Evolutionary conservation across 257 asterid species (phyloP), one percentile per base, ranked within the genome.

Genomic region (Orobanche coerulescens): DNA sequence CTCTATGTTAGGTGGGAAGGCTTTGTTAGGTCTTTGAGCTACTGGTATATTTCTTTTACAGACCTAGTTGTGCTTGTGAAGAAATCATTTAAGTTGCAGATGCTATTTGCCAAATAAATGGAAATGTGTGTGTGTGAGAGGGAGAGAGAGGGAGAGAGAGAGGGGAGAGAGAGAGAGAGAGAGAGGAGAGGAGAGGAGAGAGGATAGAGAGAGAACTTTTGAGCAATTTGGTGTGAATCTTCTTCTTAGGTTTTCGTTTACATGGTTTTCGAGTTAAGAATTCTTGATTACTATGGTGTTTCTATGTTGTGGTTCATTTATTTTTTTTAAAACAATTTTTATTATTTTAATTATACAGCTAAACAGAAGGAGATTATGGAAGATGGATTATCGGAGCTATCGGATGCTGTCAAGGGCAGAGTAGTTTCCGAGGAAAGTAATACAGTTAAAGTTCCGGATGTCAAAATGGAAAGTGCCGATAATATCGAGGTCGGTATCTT

Each of bases 331-430:
- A 10, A 66, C 30, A 11, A 53, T 19, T 23, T 22, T 51, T 51
- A 22, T 69, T 69, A 20, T 36, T 63, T 70, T 76, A 62, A 51
- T 71, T 70, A 23, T 52, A 33, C 87, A 91, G 97, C 94, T 0
- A 81, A 85, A 43, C 80, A 67, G 66, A 82, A 75, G 68, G 96
- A 77, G 66, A 24, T 59, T 66, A 13, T 69, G 57, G 86, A 79
- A 13, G 94, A 79, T 75, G 79, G 78, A 14, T 49, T 65, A 65
- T 62, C 73, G 13, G 84, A 79, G 80, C 46, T 65, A 57, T 67
- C 84, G 37, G 85, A 72, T 62, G 75, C 62, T 36, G 79, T 73
- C 1, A 76, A 74, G 61, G 71, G 50, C 52, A 52, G 53, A 55
- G 75, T 59, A 48, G 58, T 64, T 70, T 43, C 81, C 22, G 87